Base-by-base conservation (phyloP, 805 yeast genomes). In the Starmerella geochares region DNA sequence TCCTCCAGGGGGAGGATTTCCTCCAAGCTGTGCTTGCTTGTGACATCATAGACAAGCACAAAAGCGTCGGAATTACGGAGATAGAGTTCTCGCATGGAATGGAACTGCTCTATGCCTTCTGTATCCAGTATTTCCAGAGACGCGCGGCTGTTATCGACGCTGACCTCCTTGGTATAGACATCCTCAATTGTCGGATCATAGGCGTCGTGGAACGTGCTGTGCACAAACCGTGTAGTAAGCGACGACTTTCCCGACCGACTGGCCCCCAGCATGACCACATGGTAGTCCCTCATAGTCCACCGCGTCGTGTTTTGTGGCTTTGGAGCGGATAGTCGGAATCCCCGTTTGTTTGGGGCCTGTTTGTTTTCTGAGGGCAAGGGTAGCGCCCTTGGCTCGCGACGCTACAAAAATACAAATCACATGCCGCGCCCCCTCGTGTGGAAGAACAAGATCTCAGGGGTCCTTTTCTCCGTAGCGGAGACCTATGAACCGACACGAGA, bases 111-210 rank as follows among this genome's bases (percentile, higher is more conserved):
- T 53, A 81, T 81, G 40, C 96, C 97, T 1, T 95, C 95, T 2
- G 96, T 86, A 62, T 92, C 98, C 53, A 88, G 70, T 48, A 83
- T 80, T 67, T 90, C 96, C 58, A 90, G 71, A 56, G 83, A 85
- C 62, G 92, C 85, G 4, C 86, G 80, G 57, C 90, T 77, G 29
- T 87, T 94, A 65, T 90, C 96, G 31, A 90, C 80, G 60, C 82
- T 87, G 51, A 86, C 79, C 57, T 85, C 88, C 62, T 86, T 88
- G 42, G 94, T 72, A 67, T 90, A 92, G 0, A 96, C 86, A 62
- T 90, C 97, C 64, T 90, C 98, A 56, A 90, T 92, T 8, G 98
- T 92, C 8, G 98, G 97, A 62, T 90, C 97, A 67, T 90, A 90
- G 32, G 86, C 76, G 61, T 90, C 96, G 49, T 86, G 78, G 65